A percentile compares a stretch with the other conserved stretches of the same genome.
phyloP scores from a whole-genome alignment of 1,284 basidiomycete species.

The Trametes sp. region DNA sequence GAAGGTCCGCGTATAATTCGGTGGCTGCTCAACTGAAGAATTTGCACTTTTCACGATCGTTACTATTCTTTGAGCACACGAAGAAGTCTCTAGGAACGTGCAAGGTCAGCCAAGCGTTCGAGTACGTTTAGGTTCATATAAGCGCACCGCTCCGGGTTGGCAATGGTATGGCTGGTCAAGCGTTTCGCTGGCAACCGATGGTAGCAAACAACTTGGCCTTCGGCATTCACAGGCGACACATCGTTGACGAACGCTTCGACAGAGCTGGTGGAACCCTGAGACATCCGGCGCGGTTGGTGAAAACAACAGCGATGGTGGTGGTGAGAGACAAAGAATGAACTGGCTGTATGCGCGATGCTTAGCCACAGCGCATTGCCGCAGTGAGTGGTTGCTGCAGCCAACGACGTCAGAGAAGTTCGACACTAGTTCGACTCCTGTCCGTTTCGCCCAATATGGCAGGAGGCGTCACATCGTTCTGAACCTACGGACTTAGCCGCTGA shows the following conservation, averaged over 20 bases:
- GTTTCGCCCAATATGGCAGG: conserved; percentile 2
- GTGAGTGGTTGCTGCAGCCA: neutral
- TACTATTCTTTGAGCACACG: conserved; percentile 31
- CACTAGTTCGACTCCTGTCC: neutral
- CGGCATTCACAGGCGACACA: conserved; percentile 32
- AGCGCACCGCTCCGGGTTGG: conserved; percentile 44
- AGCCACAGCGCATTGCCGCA: neutral
- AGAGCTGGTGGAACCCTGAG: conserved; percentile 12
- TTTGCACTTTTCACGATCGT: conserved; percentile 38
- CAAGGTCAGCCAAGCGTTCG: neutral
- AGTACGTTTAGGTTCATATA: neutral
- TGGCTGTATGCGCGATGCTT: neutral
- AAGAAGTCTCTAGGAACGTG: conserved; percentile 45
- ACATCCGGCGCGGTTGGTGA: conserved; percentile 7
- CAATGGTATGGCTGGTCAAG: conserved; percentile 37
- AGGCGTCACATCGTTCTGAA: conserved; percentile 4
- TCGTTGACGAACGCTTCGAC: conserved; percentile 25
- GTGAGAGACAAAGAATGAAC: neutral
- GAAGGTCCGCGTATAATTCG: neutral
- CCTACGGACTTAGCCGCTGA: neutral
- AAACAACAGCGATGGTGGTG: neutral
- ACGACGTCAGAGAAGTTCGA: neutral
- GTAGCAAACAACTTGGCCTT: conserved; percentile 43
- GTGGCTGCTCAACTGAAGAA: conserved; percentile 47
- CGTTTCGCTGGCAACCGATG: conserved; percentile 37